A percentile compares a stretch with the other conserved stretches of the same genome.
These are phyloP conservation scores for Magnolia officinalis DNA, from an alignment of 164 flowering plant genomes.

Conservation along the genomic window DNA sequence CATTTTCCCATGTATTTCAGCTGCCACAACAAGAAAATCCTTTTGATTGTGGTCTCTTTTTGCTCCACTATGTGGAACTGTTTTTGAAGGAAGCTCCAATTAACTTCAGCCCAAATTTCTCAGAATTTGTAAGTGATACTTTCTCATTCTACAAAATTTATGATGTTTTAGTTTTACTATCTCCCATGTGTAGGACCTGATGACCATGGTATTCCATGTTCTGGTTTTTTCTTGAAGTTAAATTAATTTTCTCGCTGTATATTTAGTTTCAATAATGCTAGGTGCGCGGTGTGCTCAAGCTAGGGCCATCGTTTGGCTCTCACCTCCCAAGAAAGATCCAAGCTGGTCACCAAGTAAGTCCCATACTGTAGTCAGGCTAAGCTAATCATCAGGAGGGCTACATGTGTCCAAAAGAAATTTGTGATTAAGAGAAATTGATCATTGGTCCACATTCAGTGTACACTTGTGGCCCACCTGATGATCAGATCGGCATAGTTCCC, in stretches of 20 bases:
- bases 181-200: background rate
- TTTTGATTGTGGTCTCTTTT: constrained; percentile 94
- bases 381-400: too few species aligned
- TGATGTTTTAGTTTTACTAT: background rate
- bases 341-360: background rate
- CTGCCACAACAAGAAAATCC: constrained; percentile 92
- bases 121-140: constrained; percentile 65
- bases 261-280: background rate
- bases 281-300: background rate
- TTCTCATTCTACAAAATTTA: background rate
- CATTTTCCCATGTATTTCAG: constrained; percentile 34
- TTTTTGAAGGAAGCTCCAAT: constrained; percentile 73
- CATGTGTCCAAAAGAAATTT: too few species aligned
- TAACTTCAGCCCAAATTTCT: constrained; percentile 56
- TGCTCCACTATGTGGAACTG: constrained; percentile 86
- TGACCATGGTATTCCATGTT: background rate
- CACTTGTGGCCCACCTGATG: too few species aligned
- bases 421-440: background rate
- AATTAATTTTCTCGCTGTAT: background rate
- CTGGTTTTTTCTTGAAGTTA: background rate
- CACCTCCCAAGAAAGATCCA: background rate
- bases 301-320: too few species aligned
- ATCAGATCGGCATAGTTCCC: too few species aligned
- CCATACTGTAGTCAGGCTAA: too few species aligned
- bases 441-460: background rate